phyloP scores from a whole-genome alignment of 2,329 filamentous ascomycete genomes.

The Taxawa tesnikishii region DNA sequence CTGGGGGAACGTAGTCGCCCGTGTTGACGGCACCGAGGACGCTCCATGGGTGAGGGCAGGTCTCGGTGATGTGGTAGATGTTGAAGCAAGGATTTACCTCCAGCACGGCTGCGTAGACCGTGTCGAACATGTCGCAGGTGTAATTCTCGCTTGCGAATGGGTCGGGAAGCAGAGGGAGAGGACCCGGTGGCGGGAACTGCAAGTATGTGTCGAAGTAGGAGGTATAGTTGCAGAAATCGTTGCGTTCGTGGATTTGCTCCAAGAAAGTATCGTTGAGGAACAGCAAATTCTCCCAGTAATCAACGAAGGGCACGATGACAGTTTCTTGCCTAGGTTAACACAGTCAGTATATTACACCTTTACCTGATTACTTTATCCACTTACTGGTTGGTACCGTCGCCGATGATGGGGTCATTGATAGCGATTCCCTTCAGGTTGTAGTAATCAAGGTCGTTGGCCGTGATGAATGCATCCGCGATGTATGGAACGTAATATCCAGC shows the following conservation, averaged over 20 bases:
- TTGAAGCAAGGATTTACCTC: constrained; percentile 67
- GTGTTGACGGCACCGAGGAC: constrained; percentile 58
- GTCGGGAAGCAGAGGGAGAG: constrained; percentile 42
- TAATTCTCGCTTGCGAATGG: constrained; percentile 24
- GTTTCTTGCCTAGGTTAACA: constrained; percentile 36
- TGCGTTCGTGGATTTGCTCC: constrained; percentile 36
- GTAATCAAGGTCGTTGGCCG: constrained; percentile 59
- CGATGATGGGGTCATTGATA: constrained; percentile 62
- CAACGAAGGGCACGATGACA: constrained; percentile 46
- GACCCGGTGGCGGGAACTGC: constrained; percentile 54
- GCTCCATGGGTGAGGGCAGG: constrained; percentile 59
- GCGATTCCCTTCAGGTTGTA: constrained; percentile 57
- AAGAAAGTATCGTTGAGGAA: constrained; percentile 50
- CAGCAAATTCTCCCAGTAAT: constrained; percentile 49
- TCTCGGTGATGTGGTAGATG: constrained; percentile 59
- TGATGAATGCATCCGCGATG: constrained; percentile 44
- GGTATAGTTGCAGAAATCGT: constrained; percentile 48
- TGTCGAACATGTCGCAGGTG: constrained; percentile 38
- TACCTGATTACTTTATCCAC: too few relatives aligned
- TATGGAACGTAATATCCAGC: constrained; percentile 50
- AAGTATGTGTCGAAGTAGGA: constrained; percentile 49
- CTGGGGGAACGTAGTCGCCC: constrained; percentile 49
- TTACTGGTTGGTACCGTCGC: too few relatives aligned
- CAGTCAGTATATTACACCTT: too few relatives aligned
- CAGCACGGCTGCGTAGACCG: constrained; percentile 41